Evolutionary conservation across 371 early-diverging fungal genomes (phyloP).

Genomic region (Mucor sp.): DNA sequence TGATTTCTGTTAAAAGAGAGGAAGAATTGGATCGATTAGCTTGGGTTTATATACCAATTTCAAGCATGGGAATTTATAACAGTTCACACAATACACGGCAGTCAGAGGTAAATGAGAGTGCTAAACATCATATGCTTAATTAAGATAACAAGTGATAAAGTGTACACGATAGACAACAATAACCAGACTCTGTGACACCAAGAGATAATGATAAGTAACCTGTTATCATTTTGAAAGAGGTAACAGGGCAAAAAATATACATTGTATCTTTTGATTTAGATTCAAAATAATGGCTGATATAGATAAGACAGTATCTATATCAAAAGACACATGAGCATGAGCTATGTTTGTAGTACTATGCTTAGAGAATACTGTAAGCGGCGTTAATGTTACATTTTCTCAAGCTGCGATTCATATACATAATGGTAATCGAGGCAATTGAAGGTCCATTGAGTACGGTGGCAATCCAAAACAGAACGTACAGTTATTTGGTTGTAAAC

Average conservation of each 20-base stretch:
- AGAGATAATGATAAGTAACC: constrained; percentile 3
- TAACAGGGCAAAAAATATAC: background rate
- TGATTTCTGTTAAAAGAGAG: background rate
- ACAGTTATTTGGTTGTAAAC: background rate
- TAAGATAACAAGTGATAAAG: background rate
- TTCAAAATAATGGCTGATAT: background rate
- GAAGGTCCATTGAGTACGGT: too few species aligned
- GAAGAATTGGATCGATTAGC: background rate
- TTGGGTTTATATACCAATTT: background rate
- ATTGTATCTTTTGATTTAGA: background rate
- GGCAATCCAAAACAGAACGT: too few species aligned
- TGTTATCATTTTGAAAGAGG: background rate
- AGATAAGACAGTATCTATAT: background rate
- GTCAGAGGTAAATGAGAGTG: background rate
- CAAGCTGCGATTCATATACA: background rate
- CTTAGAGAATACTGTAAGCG: background rate
- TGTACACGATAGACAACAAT: background rate
- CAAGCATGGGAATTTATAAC: background rate
- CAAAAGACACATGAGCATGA: background rate
- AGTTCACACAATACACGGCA: background rate
- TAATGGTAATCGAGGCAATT: too few species aligned
- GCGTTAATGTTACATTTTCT: background rate
- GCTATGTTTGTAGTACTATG: background rate
- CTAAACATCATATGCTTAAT: background rate
- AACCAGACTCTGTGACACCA: background rate